Base-by-base conservation (phyloP, 805 yeast species). In the Jamesozyma spencerorum region DNA sequence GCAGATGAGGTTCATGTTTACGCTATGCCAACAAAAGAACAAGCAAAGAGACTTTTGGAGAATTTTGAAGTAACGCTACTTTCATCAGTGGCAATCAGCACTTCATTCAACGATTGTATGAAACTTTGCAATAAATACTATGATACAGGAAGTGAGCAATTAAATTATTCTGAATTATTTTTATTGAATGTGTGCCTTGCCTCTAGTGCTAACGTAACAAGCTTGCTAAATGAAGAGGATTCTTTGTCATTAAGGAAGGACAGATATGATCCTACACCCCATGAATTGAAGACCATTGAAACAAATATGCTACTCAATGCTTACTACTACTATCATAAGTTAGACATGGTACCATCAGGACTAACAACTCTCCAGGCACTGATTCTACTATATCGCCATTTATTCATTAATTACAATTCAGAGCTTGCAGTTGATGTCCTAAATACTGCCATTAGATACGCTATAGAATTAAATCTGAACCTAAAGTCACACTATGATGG, bases 391-490 rank as follows among this genome's bases (percentile, higher is more conserved):
- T 56, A 70, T 46, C 48, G 54, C 14, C 57, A 62, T 33, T 48
- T 67, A 12, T 70, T 64, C 30, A 53, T 57, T 8, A 53, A 60
- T 15, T 47, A 54, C 37, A 66, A 70, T 20, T 57, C 70, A 1
- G 74, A 72, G 31, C 58, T 69, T 10, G 64, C 70, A 4, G 66
- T 62, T 39, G 58, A 66, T 37, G 47, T 75, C 14, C 53, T 68
- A 4, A 54, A 74, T 1, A 64, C 71, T 1, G 74, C 77, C 5
- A 65, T 74, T 4, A 62, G 79, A 45, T 69, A 68, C 45, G 81
- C 81, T 0, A 72, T 70, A 36, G 79, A 74, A 31, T 49, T 77
- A 51, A 84, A 84, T 0, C 60, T 81, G 5, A 75, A 79, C 47
- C 27, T 36, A 26, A 57, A 56, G 3, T 81, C 75, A 35, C 49